Base-by-base conservation (phyloP, 305 asterid species). In the Fraxinus floribunda region DNA sequence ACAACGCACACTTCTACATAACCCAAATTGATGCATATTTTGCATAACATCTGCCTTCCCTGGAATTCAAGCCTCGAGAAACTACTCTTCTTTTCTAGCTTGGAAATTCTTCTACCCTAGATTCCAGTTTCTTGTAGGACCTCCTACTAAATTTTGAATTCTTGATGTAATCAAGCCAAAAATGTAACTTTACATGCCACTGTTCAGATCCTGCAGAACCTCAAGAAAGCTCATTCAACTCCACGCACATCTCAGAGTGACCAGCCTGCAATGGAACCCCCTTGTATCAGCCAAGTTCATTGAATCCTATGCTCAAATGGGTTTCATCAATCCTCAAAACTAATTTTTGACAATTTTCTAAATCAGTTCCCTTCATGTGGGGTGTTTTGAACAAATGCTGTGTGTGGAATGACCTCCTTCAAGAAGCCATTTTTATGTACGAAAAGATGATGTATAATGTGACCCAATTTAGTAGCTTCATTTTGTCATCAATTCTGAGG, bases 241-340 rank as follows among this genome's bases (percentile, higher is more conserved):
- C 20, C 97, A 92, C 79, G 95, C 90, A 8, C 92, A 89, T 85
- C 88, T 94, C 75, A 77, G 86, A 0, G 87, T 88, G 38, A 83
- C 86, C 18, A 95, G 94, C 34, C 84, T 91, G 75, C 89, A 84
- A 36, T 87, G 78, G 76, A 92, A 90, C 78, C 90, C 89, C 75
- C 95, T 87, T 22, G 89, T 97, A 36, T 89, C 98, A 24, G 94
- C 98, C 83, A 95, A 94, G 85, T 98, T 95, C 85, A 90, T 95
- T 9, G 98, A 92, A 82, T 88, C 98, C 75, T 95, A 93, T 83
- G 90, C 97, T 83, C 92, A 89, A 86, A 85, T 86, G 85, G 94
- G 94, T 78, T 75, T 75, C 9, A 75, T 89, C 38, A 84, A 75
- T 80, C 87, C 34, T 88, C 98, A 55, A 90, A 87, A 79, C 80